Conservation (phyloP, 2,329 filamentous ascomycete genomes). For the Albifimbria verrucaria region DNA sequence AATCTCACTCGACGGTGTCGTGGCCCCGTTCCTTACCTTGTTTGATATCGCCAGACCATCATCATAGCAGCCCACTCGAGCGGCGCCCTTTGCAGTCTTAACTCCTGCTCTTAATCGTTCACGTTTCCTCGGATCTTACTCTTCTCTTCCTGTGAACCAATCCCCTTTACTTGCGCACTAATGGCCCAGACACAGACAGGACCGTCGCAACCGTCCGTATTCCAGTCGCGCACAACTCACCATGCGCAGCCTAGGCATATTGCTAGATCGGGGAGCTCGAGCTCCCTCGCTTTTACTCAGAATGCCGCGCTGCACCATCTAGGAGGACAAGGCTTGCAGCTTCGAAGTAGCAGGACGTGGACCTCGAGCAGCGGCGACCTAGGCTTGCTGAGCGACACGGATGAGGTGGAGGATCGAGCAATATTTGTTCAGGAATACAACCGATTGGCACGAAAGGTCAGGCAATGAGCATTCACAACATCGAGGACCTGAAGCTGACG, state of each 20-base stretch:
- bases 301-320: conserved; percentile 20
- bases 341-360: conserved; percentile 53
- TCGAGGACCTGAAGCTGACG: background rate
- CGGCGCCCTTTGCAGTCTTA: background rate
- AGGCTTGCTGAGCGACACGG: conserved; percentile 43
- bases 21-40: background rate
- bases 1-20: background rate
- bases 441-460: conserved; percentile 54
- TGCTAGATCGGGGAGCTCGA: conserved; percentile 20
- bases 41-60: background rate
- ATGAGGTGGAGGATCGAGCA: conserved; percentile 45
- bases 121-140: background rate
- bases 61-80: background rate
- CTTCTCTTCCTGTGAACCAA: no score
- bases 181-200: background rate
- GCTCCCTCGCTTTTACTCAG: conserved; percentile 21
- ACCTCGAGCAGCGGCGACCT: conserved; percentile 51
- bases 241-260: conserved; percentile 15
- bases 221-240: conserved; percentile 7
- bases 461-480: background rate
- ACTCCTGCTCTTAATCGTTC: background rate
- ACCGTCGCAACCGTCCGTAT: background rate
- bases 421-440: conserved; percentile 58
- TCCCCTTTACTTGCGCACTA: no score
- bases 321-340: conserved; percentile 14